Conservation (phyloP, 345 rosid genomes). For the Boechera retrofracta region DNA sequence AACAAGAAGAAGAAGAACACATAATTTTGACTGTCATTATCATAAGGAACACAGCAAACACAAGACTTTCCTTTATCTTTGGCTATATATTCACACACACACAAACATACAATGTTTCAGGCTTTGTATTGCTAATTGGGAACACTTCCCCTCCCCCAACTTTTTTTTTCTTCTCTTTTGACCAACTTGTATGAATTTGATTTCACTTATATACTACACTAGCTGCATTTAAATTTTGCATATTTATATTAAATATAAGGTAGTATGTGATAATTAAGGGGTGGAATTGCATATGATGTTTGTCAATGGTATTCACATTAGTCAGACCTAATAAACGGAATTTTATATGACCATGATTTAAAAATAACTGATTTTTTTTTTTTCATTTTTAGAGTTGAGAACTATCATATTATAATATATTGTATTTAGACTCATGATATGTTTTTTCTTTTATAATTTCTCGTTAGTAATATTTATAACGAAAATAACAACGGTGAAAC, state of each 20-base stretch:
- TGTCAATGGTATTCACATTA: background rate
- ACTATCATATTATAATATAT: too few species aligned
- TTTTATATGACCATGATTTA: background rate
- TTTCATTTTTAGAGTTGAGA: too few species aligned
- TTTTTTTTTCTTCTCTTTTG: constrained; percentile 32
- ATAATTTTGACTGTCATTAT: constrained; percentile 47
- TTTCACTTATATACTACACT: constrained; percentile 4
- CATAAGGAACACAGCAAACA: constrained; percentile 42
- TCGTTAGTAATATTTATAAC: too few species aligned
- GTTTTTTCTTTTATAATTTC: too few species aligned
- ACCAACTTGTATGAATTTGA: constrained; percentile 31
- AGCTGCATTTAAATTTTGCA: background rate
- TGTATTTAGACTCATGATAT: too few species aligned
- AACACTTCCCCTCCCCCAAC: constrained; percentile 34
- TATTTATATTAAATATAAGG: background rate
- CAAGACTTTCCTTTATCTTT: constrained; percentile 37
- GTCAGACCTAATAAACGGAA: background rate
- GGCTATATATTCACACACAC: constrained; percentile 35
- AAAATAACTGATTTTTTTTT: background rate
- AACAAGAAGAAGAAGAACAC: constrained; percentile 34
- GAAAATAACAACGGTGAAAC: too few species aligned
- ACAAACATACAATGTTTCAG: constrained; percentile 35
- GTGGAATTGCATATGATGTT: background rate
- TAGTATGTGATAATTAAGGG: too few species aligned
- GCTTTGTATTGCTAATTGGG: constrained; percentile 45